Conservation (phyloP, 2,329 filamentous ascomycete species). For the Escovopsis weberi region DNA sequence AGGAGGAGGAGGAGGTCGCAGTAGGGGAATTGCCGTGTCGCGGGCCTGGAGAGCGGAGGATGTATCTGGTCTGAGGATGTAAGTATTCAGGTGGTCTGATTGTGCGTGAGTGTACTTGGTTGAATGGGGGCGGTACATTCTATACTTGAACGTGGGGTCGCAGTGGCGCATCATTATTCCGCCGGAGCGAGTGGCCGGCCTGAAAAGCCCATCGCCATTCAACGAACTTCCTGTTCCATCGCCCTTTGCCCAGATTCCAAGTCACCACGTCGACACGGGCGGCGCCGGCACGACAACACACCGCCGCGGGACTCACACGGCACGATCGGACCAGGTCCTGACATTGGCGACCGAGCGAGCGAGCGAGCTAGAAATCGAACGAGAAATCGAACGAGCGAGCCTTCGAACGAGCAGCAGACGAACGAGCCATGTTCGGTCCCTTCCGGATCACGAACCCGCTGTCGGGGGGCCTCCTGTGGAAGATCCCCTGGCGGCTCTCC, state of each 20-base stretch:
- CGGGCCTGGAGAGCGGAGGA: background rate
- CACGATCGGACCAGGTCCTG: too few species aligned
- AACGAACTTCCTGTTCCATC: background rate
- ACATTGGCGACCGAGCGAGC: background rate
- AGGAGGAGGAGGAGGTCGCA: too few species aligned
- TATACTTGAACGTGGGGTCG: background rate
- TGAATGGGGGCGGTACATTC: too few species aligned
- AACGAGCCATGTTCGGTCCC: conserved; percentile 58
- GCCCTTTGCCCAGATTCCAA: too few species aligned
- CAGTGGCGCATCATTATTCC: conserved; percentile 6
- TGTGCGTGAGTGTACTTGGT: too few species aligned
- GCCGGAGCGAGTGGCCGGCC: conserved; percentile 1
- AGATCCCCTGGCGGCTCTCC: conserved; percentile 93
- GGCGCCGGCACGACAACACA: background rate
- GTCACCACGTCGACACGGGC: background rate
- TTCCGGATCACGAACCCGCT: conserved; percentile 69
- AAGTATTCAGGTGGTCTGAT: too few species aligned
- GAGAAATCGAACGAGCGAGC: background rate
- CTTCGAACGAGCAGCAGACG: conserved; percentile 3
- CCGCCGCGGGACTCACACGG: background rate
- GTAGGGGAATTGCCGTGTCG: background rate
- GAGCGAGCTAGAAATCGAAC: too few species aligned
- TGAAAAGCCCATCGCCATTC: background rate
- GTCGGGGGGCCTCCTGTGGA: conserved; percentile 78
- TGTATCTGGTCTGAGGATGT: background rate